phyloP scores from a whole-genome alignment of 2,329 filamentous ascomycete species.

The Trichoderma pleuroti region DNA sequence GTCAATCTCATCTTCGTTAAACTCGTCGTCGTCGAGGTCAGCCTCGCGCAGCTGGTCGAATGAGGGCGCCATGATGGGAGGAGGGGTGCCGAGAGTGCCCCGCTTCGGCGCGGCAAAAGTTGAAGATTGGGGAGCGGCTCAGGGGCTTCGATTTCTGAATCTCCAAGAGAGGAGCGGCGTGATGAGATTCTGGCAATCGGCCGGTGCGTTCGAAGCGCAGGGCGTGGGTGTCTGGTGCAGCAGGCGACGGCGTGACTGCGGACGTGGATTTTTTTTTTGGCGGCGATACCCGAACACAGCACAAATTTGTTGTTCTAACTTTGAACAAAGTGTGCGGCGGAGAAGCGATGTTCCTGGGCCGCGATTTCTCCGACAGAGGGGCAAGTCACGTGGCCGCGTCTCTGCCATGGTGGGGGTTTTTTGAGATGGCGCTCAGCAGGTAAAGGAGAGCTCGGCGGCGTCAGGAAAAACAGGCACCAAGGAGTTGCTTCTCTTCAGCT shows the following conservation, averaged over 20 bases:
- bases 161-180: slow-evolving; percentile 4
- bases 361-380: slow-evolving; percentile 33
- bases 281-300: slow-evolving; percentile 22
- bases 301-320: slow-evolving; percentile 40
- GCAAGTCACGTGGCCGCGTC: slow-evolving; percentile 39
- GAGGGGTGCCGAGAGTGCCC: slow-evolving; percentile 32
- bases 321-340: slow-evolving; percentile 41
- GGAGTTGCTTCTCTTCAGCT: slow-evolving; percentile 17
- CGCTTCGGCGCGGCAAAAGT: slow-evolving; percentile 29
- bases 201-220: neutral
- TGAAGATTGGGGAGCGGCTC: slow-evolving; percentile 20
- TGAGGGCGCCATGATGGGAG: slow-evolving; percentile 73
- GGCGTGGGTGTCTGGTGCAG: slow-evolving; percentile 14
- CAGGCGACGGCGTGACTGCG: slow-evolving; percentile 13
- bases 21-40: slow-evolving; percentile 79
- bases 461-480: slow-evolving; percentile 26
- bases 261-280: slow-evolving; percentile 4
- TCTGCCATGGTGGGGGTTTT: slow-evolving; percentile 13
- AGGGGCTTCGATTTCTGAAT: neutral
- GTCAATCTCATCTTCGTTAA: slow-evolving; percentile 90
- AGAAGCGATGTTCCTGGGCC: slow-evolving; percentile 39
- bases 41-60: slow-evolving; percentile 92
- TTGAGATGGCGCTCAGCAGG: neutral
- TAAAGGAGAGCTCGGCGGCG: slow-evolving; percentile 16
- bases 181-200: neutral